Evolutionary conservation across 2,329 filamentous ascomycete genomes (phyloP).

Genomic region (Hypocrella siamensis): DNA sequence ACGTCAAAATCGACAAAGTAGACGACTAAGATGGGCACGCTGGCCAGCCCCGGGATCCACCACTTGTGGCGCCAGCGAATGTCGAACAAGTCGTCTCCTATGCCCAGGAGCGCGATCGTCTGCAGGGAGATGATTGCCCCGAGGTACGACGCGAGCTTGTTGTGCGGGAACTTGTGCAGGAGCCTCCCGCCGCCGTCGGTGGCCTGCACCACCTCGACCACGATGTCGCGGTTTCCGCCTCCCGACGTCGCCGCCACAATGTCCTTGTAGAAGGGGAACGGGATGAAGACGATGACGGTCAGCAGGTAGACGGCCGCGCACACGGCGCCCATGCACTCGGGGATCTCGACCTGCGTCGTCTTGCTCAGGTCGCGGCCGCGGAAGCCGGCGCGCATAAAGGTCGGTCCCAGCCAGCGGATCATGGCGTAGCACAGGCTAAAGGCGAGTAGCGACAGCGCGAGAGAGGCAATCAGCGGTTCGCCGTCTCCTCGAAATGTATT

Average conservation of each 20-base stretch:
- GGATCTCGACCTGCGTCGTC: conserved; percentile 54
- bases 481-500: conserved; percentile 77
- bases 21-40: conserved; percentile 84
- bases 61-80: conserved; percentile 99
- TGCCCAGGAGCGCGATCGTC: conserved; percentile 76
- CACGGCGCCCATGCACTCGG: conserved; percentile 91
- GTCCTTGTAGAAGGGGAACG: conserved; percentile 96
- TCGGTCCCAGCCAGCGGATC: conserved; percentile 83
- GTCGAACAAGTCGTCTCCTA: conserved; percentile 93
- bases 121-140: conserved; percentile 89
- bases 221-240: conserved; percentile 79
- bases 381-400: conserved; percentile 76
- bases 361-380: conserved; percentile 82
- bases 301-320: conserved; percentile 88
- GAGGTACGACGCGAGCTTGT: conserved; percentile 90
- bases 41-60: conserved; percentile 87
- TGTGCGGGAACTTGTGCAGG: conserved; percentile 84
- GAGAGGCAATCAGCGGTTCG: conserved; percentile 74
- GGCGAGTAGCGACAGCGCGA: conserved; percentile 73
- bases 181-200: conserved; percentile 43
- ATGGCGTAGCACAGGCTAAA: conserved; percentile 72
- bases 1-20: conserved; percentile 99
- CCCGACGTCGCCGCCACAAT: conserved; percentile 91
- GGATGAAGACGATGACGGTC: conserved; percentile 79
- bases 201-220: conserved; percentile 51